Evolutionary conservation across 768 basidiomycete genomes (phyloP).

Genomic region (Termitomyces sp.): DNA sequence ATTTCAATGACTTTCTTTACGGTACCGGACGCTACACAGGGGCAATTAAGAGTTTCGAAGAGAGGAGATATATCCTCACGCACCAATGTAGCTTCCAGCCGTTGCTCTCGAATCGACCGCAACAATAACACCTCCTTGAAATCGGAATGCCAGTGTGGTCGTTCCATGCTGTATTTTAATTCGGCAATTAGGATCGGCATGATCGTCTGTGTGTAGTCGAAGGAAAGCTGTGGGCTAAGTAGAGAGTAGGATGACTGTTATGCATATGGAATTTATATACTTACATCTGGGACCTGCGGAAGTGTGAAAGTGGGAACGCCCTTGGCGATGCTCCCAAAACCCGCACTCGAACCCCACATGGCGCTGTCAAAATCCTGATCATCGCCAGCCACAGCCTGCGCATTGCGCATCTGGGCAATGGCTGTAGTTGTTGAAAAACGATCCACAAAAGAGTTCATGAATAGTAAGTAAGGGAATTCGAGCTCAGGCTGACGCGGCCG

Average conservation of each 20-base stretch:
- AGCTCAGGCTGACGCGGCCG: slow-evolving; percentile 39
- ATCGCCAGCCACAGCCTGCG: slow-evolving; percentile 44
- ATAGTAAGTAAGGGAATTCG: slow-evolving; percentile 20
- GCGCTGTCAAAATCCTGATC: slow-evolving; percentile 62
- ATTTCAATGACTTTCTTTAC: slow-evolving; percentile 99
- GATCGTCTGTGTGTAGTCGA: slow-evolving; percentile 91
- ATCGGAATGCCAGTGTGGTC: slow-evolving; percentile 96
- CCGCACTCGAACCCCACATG: slow-evolving; percentile 83
- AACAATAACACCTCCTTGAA: slow-evolving; percentile 96
- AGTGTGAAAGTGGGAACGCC: slow-evolving; percentile 71
- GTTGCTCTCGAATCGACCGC: slow-evolving; percentile 99
- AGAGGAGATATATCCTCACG: slow-evolving; percentile 17
- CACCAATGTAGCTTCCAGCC: slow-evolving; percentile 94
- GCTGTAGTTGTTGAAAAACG: slow-evolving; percentile 59
- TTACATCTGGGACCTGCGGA: slow-evolving; percentile 72
- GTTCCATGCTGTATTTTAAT: slow-evolving; percentile 99
- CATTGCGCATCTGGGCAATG: slow-evolving; percentile 42
- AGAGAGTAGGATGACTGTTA: slow-evolving; percentile 2
- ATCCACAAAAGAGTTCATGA: slow-evolving; percentile 69
- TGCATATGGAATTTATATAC: slow-evolving; percentile 22
- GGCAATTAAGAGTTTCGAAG: neutral
- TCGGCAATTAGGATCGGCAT: slow-evolving; percentile 87
- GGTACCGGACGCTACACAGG: slow-evolving; percentile 79
- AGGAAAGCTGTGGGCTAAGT: slow-evolving; percentile 85
- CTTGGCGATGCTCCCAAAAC: slow-evolving; percentile 68